These are phyloP conservation scores for Mycena crocata DNA, from an alignment of 768 basidiomycete species.

Conservation along the genomic window DNA sequence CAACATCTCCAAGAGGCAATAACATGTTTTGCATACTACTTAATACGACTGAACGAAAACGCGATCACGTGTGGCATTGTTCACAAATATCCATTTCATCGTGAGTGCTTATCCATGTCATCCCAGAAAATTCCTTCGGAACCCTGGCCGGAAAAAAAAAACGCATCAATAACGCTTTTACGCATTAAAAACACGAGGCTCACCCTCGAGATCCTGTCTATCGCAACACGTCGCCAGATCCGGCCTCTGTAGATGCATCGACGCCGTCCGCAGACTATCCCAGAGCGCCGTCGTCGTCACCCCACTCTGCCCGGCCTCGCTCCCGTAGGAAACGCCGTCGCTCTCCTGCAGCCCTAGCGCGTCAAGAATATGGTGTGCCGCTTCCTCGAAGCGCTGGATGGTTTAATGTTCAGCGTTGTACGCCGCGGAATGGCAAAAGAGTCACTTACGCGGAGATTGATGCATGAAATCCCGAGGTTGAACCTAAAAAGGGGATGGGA, in stretches of 20 bases:
- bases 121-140: conserved; percentile 43
- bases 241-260: conserved; percentile 80
- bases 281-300: conserved; percentile 85
- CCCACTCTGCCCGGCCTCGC: conserved; percentile 65
- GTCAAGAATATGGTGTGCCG: conserved; percentile 87
- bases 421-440: neutral
- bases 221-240: conserved; percentile 86
- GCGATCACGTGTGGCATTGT: conserved; percentile 12
- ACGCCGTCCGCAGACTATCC: conserved; percentile 88
- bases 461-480: conserved; percentile 93
- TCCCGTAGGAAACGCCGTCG: conserved; percentile 67
- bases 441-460: conserved; percentile 78
- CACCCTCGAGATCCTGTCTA: conserved; percentile 73
- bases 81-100: neutral
- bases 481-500: conserved; percentile 62
- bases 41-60: too few relatives aligned
- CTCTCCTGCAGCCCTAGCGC: conserved; percentile 91
- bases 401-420: neutral
- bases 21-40: too few relatives aligned
- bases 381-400: conserved; percentile 83
- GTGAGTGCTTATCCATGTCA: conserved; percentile 12
- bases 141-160: conserved; percentile 33
- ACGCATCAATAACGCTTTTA: neutral
- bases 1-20: too few relatives aligned
- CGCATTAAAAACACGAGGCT: conserved; percentile 19